Conservation (phyloP, 2,329 filamentous ascomycete species). For the Phialophora chinensis region DNA sequence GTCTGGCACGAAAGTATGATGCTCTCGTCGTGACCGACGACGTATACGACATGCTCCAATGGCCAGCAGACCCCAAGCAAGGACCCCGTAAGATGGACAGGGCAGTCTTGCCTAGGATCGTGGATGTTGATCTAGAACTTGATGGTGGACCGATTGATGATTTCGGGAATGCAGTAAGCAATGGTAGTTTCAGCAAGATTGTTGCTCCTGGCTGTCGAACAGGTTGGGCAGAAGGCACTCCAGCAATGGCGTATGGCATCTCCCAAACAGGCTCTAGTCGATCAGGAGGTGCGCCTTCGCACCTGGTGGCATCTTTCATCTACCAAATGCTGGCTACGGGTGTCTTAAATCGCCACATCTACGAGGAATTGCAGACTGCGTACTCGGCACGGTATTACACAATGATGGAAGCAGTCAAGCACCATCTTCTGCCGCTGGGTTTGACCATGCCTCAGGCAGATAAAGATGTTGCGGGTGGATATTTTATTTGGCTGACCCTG, state of each 20-base stretch:
- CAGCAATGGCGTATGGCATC: slow-evolving; percentile 65
- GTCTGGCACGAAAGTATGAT: slow-evolving; percentile 77
- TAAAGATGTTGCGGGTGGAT: slow-evolving; percentile 71
- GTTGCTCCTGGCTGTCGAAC: slow-evolving; percentile 79
- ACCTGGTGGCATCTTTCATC: slow-evolving; percentile 64
- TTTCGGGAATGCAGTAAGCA: slow-evolving; percentile 83
- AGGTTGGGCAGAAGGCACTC: slow-evolving; percentile 83
- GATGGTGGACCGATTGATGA: slow-evolving; percentile 64
- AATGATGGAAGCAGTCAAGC: slow-evolving; percentile 65
- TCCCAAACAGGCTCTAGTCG: slow-evolving; percentile 63
- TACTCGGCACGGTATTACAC: slow-evolving; percentile 61
- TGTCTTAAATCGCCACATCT: slow-evolving; percentile 61
- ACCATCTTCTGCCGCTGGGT: slow-evolving; percentile 67
- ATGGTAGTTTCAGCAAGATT: slow-evolving; percentile 90
- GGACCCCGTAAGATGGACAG: slow-evolving; percentile 43
- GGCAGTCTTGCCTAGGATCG: slow-evolving; percentile 69
- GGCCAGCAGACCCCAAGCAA: slow-evolving; percentile 57
- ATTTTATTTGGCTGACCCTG: slow-evolving; percentile 81
- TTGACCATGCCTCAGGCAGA: slow-evolving; percentile 55
- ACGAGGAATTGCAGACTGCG: slow-evolving; percentile 59
- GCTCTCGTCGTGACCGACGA: slow-evolving; percentile 88
- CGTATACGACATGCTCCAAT: slow-evolving; percentile 92
- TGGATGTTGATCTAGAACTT: slow-evolving; percentile 76
- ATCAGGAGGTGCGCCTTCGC: slow-evolving; percentile 66
- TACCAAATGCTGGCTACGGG: slow-evolving; percentile 60